Evolutionary conservation across 441 rosid species (phyloP).

Genomic region (Adansonia grandidieri): DNA sequence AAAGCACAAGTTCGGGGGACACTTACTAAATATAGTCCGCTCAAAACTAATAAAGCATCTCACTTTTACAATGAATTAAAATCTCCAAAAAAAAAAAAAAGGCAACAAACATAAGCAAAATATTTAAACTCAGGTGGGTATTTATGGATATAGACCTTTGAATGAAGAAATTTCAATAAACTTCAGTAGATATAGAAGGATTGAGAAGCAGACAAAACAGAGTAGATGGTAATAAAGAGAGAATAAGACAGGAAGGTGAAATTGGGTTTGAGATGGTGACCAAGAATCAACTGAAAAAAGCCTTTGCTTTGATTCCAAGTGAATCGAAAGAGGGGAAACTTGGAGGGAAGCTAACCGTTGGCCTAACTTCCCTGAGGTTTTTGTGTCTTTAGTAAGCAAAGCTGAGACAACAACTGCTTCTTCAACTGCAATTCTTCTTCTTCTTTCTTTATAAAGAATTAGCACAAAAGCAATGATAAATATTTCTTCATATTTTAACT

Average conservation of each 20-base stretch:
- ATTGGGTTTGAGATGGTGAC: constrained; percentile 93
- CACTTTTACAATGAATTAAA: constrained; percentile 13
- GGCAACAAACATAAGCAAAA: constrained; percentile 15
- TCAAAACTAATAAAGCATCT: constrained; percentile 16
- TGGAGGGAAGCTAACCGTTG: constrained; percentile 61
- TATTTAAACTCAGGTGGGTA: constrained; percentile 39
- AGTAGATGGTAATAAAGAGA: constrained; percentile 31
- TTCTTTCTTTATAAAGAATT: neutral
- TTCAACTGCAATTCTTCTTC: constrained; percentile 25
- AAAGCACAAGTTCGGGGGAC: constrained; percentile 21
- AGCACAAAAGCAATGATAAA: constrained; percentile 26
- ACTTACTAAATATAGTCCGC: neutral
- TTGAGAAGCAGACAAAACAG: constrained; percentile 25
- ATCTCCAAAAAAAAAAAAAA: neutral
- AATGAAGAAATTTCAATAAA: constrained; percentile 30
- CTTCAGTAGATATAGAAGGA: constrained; percentile 22
- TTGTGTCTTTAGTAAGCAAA: constrained; percentile 26
- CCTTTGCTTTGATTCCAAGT: constrained; percentile 65
- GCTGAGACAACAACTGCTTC: constrained; percentile 21
- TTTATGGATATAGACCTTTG: constrained; percentile 37
- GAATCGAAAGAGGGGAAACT: constrained; percentile 37
- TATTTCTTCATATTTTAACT: neutral
- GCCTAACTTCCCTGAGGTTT: constrained; percentile 55
- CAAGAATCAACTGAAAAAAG: constrained; percentile 66
- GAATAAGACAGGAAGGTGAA: constrained; percentile 62